Base-by-base conservation (phyloP, 83 land plant species). In the Isoetes engelmannii region DNA sequence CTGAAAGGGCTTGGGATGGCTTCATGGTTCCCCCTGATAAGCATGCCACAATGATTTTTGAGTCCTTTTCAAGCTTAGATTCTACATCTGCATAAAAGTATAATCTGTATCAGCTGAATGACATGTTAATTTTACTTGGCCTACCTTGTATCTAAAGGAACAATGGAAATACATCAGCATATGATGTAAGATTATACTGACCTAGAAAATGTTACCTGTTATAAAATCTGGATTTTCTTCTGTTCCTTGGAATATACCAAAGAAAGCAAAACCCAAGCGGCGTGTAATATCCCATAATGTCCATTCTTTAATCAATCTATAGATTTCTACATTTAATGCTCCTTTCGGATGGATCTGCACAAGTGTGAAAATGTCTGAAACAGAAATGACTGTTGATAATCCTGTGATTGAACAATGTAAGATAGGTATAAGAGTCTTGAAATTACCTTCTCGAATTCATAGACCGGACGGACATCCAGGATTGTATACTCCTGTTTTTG, bases 231-330 rank as follows among this genome's bases (percentile, higher is more conserved):
- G 99, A 69, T 94, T 94, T 68, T 90, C 99, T 80, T 94, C 99
- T 20, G 99, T 94, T 41, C 99, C 99, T 19, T 83, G 47, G 67
- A 90, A 88, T 50, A 94, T 94, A 44, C 99, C 99, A 78, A 94
- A 94, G 77, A 94, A 94, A 21, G 90, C 92, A 83, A 94, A 94
- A 60, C 90, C 99, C 46, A 84, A 87, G 15, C 99, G 85, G 20
- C 99, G 69, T 7, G 93, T 90, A 60, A 94, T 88, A 55, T 94
- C 99, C 99, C 99, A 94, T 13, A 96, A 86, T 18, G 97, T 94
- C 99, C 99, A 94, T 65, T 94, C 96, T 79, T 88, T 94, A 71
- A 94, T 94, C 19, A 94, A 84, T 70, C 99, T 78, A 68, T 88
- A 94, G 59, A 94, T 79, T 84, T 94, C 88, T 49, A 82, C 93